Percentiles rank a stretch among this genome's conserved stretches.
Evolutionary conservation across 1,284 basidiomycete species (phyloP).

Genomic region (Sutorius eximius): DNA sequence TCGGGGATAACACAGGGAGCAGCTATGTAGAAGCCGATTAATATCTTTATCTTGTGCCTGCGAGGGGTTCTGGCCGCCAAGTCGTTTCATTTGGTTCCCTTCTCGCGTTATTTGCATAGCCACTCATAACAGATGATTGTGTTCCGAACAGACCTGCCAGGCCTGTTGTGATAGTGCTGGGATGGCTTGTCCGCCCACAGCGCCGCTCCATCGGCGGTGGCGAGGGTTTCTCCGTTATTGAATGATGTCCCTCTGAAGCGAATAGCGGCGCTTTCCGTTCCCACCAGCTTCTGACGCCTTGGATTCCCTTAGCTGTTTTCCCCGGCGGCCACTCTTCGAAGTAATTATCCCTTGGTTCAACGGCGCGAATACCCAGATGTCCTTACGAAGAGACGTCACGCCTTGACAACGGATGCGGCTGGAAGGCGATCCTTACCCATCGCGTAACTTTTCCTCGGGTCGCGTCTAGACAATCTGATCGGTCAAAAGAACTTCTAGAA

Average conservation of each 20-base stretch:
- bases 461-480: background rate
- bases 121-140: background rate
- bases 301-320: background rate
- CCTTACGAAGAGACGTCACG: background rate
- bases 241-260: background rate
- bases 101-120: background rate
- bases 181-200: background rate
- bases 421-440: background rate
- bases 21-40: background rate
- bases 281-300: background rate
- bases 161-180: background rate
- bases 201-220: slow-evolving; percentile 6
- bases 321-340: background rate
- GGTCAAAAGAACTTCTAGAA: slow-evolving; percentile 2
- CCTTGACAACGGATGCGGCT: background rate
- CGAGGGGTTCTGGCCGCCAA: background rate
- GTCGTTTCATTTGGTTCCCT: background rate
- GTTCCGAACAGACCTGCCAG: slow-evolving; percentile 1
- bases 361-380: background rate
- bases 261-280: background rate
- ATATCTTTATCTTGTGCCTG: background rate
- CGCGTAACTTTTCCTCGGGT: background rate
- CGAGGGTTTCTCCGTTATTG: background rate
- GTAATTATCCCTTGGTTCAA: background rate
- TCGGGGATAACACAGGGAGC: background rate